These are phyloP conservation scores for Fusarium sp. DNA, from an alignment of 2,329 filamentous ascomycete species.

Conservation along the genomic window DNA sequence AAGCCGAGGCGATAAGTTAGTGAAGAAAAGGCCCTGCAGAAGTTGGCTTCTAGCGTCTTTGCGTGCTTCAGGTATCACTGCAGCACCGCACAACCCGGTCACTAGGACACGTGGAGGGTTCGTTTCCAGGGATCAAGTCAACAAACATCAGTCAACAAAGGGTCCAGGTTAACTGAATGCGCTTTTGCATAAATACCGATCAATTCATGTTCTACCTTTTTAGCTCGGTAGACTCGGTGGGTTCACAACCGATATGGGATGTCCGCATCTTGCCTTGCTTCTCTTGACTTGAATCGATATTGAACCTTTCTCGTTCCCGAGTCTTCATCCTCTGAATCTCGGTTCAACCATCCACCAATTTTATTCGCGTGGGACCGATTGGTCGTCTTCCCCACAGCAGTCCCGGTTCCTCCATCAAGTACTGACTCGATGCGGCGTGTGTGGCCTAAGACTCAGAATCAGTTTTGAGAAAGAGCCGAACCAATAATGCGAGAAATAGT, in stretches of 20 bases:
- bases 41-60: conserved; percentile 20
- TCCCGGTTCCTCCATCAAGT: neutral
- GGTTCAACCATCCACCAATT: conserved; percentile 7
- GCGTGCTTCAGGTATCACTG: conserved; percentile 32
- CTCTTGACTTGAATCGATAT: neutral
- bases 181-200: neutral
- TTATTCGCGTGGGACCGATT: conserved; percentile 5
- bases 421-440: conserved; percentile 17
- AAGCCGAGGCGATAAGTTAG: conserved; percentile 27
- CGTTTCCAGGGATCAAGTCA: conserved; percentile 29
- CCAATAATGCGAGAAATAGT: neutral
- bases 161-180: conserved; percentile 24
- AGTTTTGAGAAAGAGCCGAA: neutral
- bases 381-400: conserved; percentile 3
- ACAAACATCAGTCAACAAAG: conserved; percentile 11
- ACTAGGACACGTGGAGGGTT: conserved; percentile 34
- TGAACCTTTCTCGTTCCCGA: neutral
- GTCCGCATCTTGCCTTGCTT: neutral
- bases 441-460: conserved; percentile 8
- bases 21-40: conserved; percentile 25
- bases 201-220: neutral
- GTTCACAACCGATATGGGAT: no score
- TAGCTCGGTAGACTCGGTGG: neutral
- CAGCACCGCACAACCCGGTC: conserved; percentile 29
- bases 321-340: conserved; percentile 10